Percentiles rank a stretch among this genome's conserved stretches.
Conservation (phyloP, 2,329 filamentous ascomycete species). For the Didymella sp. region DNA sequence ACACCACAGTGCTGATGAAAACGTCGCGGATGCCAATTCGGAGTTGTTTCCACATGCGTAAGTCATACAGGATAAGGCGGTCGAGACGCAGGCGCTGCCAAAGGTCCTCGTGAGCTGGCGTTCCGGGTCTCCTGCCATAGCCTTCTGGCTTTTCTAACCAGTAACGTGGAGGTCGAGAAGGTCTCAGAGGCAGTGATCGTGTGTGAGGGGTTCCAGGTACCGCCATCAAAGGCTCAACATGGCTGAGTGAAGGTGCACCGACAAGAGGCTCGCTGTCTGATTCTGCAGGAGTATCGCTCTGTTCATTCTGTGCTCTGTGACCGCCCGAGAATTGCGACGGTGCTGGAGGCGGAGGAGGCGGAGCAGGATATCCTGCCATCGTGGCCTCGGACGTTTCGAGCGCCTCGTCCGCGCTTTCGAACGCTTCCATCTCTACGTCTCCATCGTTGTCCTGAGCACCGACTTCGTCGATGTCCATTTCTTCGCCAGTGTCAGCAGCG, state of each 20-base stretch:
- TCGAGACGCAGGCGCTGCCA: constrained; percentile 89
- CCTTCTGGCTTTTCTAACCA: constrained; percentile 83
- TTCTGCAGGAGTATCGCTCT: constrained; percentile 72
- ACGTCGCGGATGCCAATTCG: constrained; percentile 88
- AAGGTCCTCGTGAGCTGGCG: constrained; percentile 82
- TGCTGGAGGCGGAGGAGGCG: constrained; percentile 59
- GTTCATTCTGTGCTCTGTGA: constrained; percentile 50
- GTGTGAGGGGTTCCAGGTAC: constrained; percentile 79
- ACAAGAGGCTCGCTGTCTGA: constrained; percentile 72
- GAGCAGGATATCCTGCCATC: constrained; percentile 75
- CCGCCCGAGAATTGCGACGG: constrained; percentile 7
- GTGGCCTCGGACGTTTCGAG: constrained; percentile 79
- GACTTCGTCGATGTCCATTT: constrained; percentile 57
- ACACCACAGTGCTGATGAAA: constrained; percentile 95
- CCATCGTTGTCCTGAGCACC: constrained; percentile 57
- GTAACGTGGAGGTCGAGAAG: constrained; percentile 75
- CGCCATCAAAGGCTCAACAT: constrained; percentile 69
- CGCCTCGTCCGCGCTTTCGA: constrained; percentile 64
- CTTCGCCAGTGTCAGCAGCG: constrained; percentile 48
- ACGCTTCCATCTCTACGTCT: constrained; percentile 59
- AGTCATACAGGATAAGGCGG: constrained; percentile 92
- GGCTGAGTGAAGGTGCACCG: constrained; percentile 65
- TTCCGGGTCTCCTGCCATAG: constrained; percentile 67
- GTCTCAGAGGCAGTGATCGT: constrained; percentile 54
- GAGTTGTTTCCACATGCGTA: constrained; percentile 95